phyloP scores from a whole-genome alignment of 1,284 basidiomycete genomes.

The Moniliophthora roreri region DNA sequence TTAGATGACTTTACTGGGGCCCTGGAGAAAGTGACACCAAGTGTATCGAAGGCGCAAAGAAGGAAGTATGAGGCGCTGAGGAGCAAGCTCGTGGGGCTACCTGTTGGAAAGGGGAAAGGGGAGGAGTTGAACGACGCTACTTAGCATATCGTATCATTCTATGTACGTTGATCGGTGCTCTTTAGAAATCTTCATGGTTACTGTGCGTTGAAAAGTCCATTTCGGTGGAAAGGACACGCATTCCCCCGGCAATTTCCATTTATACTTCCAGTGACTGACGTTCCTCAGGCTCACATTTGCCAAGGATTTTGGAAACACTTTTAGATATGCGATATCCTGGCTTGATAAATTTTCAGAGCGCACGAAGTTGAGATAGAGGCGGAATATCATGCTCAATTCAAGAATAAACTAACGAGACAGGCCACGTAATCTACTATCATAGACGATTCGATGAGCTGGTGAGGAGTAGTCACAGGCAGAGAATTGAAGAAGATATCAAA shows the following conservation, averaged over 20 bases:
- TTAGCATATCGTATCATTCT: too few species aligned
- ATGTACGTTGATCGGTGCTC: too few species aligned
- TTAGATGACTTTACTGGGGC: conserved; percentile 75
- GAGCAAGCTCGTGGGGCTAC: conserved; percentile 78
- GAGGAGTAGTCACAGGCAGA: conserved; percentile 47
- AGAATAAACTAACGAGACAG: too few species aligned
- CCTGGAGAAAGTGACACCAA: conserved; percentile 83
- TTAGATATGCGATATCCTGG: conserved; percentile 71
- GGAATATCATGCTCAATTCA: conserved; percentile 21
- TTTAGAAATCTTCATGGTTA: too few species aligned
- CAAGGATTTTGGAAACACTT: conserved; percentile 47
- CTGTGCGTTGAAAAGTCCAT: too few species aligned
- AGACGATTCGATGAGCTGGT: conserved; percentile 57
- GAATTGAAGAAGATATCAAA: conserved; percentile 12
- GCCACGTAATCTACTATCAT: conserved; percentile 61
- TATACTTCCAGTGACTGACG: not conserved
- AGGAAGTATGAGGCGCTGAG: conserved; percentile 79
- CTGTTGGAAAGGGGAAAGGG: conserved; percentile 42
- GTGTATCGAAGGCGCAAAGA: conserved; percentile 81
- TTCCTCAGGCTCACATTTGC: conserved; percentile 44
- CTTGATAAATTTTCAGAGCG: conserved; percentile 50
- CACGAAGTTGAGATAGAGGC: conserved; percentile 55
- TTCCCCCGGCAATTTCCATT: conserved; percentile 25
- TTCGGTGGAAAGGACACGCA: conserved; percentile 47
- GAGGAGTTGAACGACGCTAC: conserved; percentile 31